Percentiles rank a stretch among this genome's conserved stretches.
Evolutionary conservation across 2,329 filamentous ascomycete genomes (phyloP).

Genomic region (Annulohypoxylon truncatum): DNA sequence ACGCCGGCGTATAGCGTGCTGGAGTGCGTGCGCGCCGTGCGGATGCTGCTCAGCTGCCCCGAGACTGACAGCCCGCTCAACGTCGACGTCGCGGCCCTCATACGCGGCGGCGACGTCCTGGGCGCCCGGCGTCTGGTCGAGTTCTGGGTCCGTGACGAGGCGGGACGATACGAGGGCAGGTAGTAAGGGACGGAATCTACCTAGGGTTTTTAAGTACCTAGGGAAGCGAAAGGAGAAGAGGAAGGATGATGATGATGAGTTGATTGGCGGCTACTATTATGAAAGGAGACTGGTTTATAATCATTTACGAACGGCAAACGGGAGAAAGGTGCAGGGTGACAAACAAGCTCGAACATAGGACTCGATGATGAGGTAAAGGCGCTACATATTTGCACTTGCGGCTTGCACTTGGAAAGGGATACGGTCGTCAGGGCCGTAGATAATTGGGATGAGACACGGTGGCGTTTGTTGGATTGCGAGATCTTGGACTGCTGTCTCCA

Average conservation of each 20-base stretch:
- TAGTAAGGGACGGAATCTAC: conserved; percentile 29
- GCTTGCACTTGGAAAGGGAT: conserved; percentile 1
- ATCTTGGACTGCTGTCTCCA: conserved; percentile 11
- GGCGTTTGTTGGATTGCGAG: conserved; percentile 32
- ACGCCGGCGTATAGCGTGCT: conserved; percentile 86
- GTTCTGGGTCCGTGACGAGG: conserved; percentile 68
- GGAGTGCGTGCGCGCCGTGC: conserved; percentile 77
- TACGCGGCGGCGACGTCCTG: conserved; percentile 74
- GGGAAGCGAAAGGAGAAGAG: neutral
- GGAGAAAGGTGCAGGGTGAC: neutral
- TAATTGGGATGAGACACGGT: neutral
- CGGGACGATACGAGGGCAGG: conserved; percentile 61
- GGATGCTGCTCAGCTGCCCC: conserved; percentile 74
- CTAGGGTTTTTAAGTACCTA: neutral
- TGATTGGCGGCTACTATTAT: neutral
- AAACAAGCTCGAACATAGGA: conserved; percentile 1
- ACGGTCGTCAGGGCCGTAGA: neutral
- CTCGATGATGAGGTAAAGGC: conserved; percentile 11
- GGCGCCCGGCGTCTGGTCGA: conserved; percentile 77
- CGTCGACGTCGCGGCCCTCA: conserved; percentile 78
- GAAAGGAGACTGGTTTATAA: conserved; percentile 1
- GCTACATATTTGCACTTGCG: conserved; percentile 9
- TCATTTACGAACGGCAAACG: conserved; percentile 8
- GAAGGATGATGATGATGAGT: neutral
- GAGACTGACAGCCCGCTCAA: conserved; percentile 82